Evolutionary conservation across 495 filamentous ascomycete genomes (phyloP), one percentile per base, ranked within the genome.

Genomic region (Penicillium arizonense): DNA sequence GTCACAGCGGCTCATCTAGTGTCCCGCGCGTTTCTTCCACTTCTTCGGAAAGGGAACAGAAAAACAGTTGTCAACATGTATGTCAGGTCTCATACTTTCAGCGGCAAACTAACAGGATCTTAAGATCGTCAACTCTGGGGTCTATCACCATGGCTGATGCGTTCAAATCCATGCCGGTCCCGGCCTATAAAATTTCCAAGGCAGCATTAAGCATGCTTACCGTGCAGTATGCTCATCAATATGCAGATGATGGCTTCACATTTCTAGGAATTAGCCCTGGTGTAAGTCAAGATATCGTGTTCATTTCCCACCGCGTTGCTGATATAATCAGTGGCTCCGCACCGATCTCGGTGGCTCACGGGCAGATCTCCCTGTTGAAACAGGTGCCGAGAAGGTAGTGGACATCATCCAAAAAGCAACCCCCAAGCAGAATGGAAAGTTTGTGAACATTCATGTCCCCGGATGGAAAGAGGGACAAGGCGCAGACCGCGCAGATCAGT

Each of bases 111-210:
- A 20, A 58, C 6, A 1, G 5, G 12, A 10, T 33, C 2, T 12
- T 12, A 34, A 67, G 65, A 38, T 70, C 76, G 14, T 73, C 68
- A 3, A 76, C 67, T 3, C 28, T 80, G 10, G 78, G 75, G 26
- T 78, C 78, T 0, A 75, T 77, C 26, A 47, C 64, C 18, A 48
- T 50, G 44, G 62, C 69, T 4, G 20, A 26, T 5, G 41, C 34
- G 5, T 70, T 57, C 42, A 38, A 26, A 33, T 24, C 44, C 9
- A 46, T 54, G 13, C 70, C 72, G 23, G 23, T 24, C 23, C 77
- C 75, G 6, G 74, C 74, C 5, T 82, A 83, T 54, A 80, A 77
- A 52, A 70, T 82, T 50, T 64, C 71, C 33, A 83, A 82, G 58
- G 74, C 78, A 0, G 76, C 75, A 3, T 46, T 79, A 44, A 80